These are phyloP conservation scores for Cercospora sp. DNA, from an alignment of 2,329 filamentous ascomycete species.

Conservation along the genomic window DNA sequence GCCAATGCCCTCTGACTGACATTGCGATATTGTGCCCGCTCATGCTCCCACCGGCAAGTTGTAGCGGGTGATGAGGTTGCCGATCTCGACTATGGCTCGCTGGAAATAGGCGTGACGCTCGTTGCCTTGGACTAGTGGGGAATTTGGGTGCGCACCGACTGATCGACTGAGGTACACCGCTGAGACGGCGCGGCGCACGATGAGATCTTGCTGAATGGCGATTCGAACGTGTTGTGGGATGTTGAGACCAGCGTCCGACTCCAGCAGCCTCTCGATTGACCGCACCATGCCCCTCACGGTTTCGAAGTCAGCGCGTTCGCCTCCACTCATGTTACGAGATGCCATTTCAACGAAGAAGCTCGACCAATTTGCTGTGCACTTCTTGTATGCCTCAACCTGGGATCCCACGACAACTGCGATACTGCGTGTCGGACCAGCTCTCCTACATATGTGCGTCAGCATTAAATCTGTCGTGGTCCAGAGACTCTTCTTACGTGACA, in stretches of 20 bases:
- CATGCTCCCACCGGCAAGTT: too few species aligned
- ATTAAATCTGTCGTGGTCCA: too few species aligned
- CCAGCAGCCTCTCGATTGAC: not conserved
- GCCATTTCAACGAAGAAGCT: not conserved
- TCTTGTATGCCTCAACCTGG: too few species aligned
- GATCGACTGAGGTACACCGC: not conserved
- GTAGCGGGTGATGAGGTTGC: not conserved
- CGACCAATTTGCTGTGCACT: not conserved
- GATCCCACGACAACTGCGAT: too few species aligned
- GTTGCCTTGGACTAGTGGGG: not conserved
- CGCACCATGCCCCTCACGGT: not conserved
- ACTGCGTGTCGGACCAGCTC: too few species aligned
- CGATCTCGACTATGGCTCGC: not conserved
- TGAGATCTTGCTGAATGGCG: not conserved
- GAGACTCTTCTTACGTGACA: too few species aligned
- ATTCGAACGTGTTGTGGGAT: not conserved
- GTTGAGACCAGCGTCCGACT: not conserved
- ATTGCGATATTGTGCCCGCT: too few species aligned
- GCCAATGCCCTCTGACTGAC: too few species aligned
- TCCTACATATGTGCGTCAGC: too few species aligned
- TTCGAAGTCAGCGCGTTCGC: not conserved
- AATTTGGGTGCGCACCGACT: not conserved
- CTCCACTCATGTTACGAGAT: not conserved
- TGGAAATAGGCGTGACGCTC: not conserved
- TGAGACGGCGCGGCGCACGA: not conserved